Evolutionary conservation across 768 basidiomycete species (phyloP).

Genomic region (Lenzites betulinus): DNA sequence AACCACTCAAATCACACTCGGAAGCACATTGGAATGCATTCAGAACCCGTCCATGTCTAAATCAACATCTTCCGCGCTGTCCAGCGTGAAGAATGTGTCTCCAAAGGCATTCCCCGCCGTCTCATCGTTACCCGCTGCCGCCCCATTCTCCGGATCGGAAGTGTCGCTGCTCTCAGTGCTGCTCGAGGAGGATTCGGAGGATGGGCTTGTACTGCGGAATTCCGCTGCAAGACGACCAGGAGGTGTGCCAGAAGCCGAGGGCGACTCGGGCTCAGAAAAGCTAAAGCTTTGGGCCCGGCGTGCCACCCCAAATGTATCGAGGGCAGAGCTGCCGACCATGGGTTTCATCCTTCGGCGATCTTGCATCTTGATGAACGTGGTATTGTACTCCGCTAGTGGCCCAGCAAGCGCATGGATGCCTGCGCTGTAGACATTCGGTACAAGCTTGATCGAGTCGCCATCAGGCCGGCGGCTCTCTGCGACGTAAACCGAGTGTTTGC

Average conservation of each 20-base stretch:
- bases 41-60: background rate
- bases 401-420: constrained; percentile 25
- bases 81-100: background rate
- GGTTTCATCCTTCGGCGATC: constrained; percentile 13
- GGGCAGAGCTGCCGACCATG: background rate
- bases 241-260: too few relatives aligned
- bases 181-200: too few relatives aligned
- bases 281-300: background rate
- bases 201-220: background rate
- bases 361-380: constrained; percentile 22
- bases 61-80: background rate
- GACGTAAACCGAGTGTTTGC: constrained; percentile 27
- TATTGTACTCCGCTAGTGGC: constrained; percentile 34
- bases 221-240: too few relatives aligned
- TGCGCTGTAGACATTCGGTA: constrained; percentile 21
- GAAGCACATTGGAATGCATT: background rate
- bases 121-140: background rate
- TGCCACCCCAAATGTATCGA: background rate
- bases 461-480: constrained; percentile 22
- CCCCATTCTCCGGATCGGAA: background rate
- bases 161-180: background rate
- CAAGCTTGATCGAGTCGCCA: constrained; percentile 20
- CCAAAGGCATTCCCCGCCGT: background rate
- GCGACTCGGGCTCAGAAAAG: too few relatives aligned
- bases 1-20: background rate